Evolutionary conservation across 371 early-diverging fungal genomes (phyloP), one percentile per base, ranked within the genome.

Genomic region (Chytridiales sp.): DNA sequence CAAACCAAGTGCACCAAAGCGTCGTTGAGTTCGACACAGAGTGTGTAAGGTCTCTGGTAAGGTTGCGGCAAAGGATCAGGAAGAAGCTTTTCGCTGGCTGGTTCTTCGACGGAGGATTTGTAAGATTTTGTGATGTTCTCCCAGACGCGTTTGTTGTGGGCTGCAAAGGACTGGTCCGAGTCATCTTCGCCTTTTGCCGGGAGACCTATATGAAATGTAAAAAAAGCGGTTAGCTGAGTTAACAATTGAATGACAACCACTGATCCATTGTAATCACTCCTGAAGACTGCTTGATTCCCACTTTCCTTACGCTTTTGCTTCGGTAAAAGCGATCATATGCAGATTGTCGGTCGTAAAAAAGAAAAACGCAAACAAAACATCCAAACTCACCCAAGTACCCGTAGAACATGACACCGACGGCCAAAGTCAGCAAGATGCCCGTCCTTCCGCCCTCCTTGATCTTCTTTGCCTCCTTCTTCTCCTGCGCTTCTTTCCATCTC

Each of bases 1-100:
- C 97, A 98, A 44, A 85, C 85, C 47, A 90, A 83, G 63, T 94
- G 88, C 26, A 93, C 84, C 62, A 98, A 75, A n/a, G 91, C 87
- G 62, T 97, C 94, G 62, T 93, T 93, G 70, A 97, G 72, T 64
- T 93, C 93, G 56, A 98, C 85, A 42, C 93, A 91, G 47, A 98
- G 82, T 6, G 98, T 98, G 62, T 89, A 90, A 26, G 88, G 88
- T 40, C 86, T 84, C 53, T 85, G 84, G 75, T 89, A 91, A 15
- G 84, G 88, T 38, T 80, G 85, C 31, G 90, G 88, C 36, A 91
- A 78, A 41, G 92, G 87, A 54, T 93, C 93, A 1, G 95, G 95
- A 58, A 97, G 79, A 42, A 93, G 82, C 68, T 93, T 92, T 42
- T 62, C 62, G 22, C 34, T 39, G 5, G 44, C 48, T 36, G 70